Conservation (phyloP, 805 yeast genomes). For the Pichia rugopelliculosa region DNA sequence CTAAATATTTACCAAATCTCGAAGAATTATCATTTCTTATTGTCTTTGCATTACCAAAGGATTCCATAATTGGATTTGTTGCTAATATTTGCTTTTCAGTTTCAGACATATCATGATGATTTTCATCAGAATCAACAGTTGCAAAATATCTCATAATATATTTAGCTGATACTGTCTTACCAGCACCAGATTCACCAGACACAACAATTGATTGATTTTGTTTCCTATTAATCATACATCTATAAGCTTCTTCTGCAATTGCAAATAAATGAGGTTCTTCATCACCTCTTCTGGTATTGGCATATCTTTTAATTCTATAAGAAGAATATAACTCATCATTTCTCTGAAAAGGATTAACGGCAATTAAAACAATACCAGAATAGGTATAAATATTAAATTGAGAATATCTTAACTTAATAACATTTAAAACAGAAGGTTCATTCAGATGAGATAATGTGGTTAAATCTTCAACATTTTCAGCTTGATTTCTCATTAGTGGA, state of each 20-base stretch:
- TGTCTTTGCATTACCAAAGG: slow-evolving; percentile 97
- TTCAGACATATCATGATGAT: slow-evolving; percentile 64
- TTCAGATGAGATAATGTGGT: slow-evolving; percentile 87
- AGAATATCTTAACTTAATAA: slow-evolving; percentile 81
- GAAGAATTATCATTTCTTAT: slow-evolving; percentile 96
- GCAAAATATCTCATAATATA: slow-evolving; percentile 97
- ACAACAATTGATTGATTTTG: slow-evolving; percentile 94
- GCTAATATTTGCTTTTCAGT: slow-evolving; percentile 94
- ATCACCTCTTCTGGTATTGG: slow-evolving; percentile 89
- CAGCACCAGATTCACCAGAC: slow-evolving; percentile 98
- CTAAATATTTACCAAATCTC: slow-evolving; percentile 93
- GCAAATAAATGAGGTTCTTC: slow-evolving; percentile 96
- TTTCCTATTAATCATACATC: slow-evolving; percentile 83
- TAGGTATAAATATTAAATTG: slow-evolving; percentile 91
- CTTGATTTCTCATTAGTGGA: slow-evolving; percentile 83
- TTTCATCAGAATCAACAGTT: slow-evolving; percentile 61
- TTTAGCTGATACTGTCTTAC: slow-evolving; percentile 95
- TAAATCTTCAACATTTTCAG: slow-evolving; percentile 91
- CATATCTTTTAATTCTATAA: slow-evolving; percentile 90
- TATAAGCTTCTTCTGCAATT: slow-evolving; percentile 94
- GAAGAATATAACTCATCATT: slow-evolving; percentile 87
- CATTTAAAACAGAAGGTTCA: slow-evolving; percentile 94
- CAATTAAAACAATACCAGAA: slow-evolving; percentile 93
- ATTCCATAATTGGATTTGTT: slow-evolving; percentile 95
- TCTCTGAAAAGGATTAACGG: slow-evolving; percentile 90